Base-by-base conservation (phyloP, 805 yeast genomes). In the Schizosaccharomyces lindneri region DNA sequence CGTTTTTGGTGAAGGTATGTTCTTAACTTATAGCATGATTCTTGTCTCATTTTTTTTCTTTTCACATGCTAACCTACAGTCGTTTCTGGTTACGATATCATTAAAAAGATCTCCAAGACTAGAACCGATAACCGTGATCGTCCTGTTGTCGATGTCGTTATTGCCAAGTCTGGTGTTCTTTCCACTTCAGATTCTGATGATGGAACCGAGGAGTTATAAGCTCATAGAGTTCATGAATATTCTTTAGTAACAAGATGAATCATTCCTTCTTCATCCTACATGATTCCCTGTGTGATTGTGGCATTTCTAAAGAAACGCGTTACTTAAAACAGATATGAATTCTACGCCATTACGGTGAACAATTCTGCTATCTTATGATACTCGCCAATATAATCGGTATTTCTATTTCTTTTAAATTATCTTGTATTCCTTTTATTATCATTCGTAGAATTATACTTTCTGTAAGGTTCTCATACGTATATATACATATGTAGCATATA, bases 31-130 rank as follows among this genome's bases (percentile, higher is more conserved):
- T 46, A 3, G 24, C 27, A 46, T 46, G 6, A 6, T 5, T 55
- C 27, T 55, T 55, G 32, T 55, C 19, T 9, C 21, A 55, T 2
- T 1, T 4, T n/a, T 36, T n/a, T 36, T 24, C 2, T 55, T 55
- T 55, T 19, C 15, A 64, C 15, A 81, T 83, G 51, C 51, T 46
- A 46, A 46, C 27, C 21, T 19, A 19, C 27, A 71, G 93, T 86
- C 63, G 59, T 84, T 27, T 88, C 84, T 63, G 97, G 97, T 60
- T 77, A 81, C 76, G 95, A 90, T 65, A 80, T 87, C 61, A 86
- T 90, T 62, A 73, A 77, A 66, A 77, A 79, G 72, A 81, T 93
- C 69, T 95, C 88, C 74, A 72, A 72, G 59, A 81, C 85, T 64
- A 80, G 81, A 73, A 87, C 94, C 29, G 73, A 75, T 63, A 74